Evolutionary conservation across 805 yeast genomes (phyloP).

Genomic region (Candida orba): DNA sequence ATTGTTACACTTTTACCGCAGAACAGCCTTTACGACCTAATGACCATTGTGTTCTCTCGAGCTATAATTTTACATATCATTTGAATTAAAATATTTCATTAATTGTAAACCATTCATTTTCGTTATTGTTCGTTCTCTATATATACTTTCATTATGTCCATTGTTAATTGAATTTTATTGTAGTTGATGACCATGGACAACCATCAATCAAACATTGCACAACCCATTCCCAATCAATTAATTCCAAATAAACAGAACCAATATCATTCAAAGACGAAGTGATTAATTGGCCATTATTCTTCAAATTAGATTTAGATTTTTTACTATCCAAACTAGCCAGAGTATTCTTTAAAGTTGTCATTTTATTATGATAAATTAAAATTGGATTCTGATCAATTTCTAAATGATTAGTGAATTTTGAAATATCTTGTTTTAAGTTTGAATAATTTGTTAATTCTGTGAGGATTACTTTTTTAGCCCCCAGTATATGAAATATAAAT

Average conservation of each 20-base stretch:
- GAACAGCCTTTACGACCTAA: too few species aligned
- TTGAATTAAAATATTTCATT: background rate
- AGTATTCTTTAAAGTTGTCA: background rate
- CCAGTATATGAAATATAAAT: conserved; percentile 40
- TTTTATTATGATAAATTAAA: too few species aligned
- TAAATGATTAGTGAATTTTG: conserved; percentile 12
- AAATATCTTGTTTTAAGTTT: background rate
- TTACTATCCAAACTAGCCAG: background rate
- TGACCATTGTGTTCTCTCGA: too few species aligned
- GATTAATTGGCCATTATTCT: too few species aligned
- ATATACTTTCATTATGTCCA: background rate
- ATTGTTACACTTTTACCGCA: too few species aligned
- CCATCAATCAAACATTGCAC: conserved; percentile 50
- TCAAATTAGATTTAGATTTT: background rate
- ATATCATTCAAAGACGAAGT: background rate
- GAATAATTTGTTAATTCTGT: conserved; percentile 4
- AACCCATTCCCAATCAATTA: conserved; percentile 60
- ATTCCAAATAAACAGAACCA: conserved; percentile 13
- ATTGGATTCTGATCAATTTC: too few species aligned
- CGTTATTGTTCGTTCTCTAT: too few species aligned
- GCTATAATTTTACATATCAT: too few species aligned
- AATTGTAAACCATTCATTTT: too few species aligned
- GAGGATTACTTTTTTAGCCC: conserved; percentile 26
- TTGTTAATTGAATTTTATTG: background rate
- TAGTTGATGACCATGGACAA: conserved; percentile 19